Percentiles rank a stretch among this genome's conserved stretches.
These are phyloP conservation scores for Flaveria brownii DNA, from an alignment of 129 eudicot species.

Conservation along the genomic window DNA sequence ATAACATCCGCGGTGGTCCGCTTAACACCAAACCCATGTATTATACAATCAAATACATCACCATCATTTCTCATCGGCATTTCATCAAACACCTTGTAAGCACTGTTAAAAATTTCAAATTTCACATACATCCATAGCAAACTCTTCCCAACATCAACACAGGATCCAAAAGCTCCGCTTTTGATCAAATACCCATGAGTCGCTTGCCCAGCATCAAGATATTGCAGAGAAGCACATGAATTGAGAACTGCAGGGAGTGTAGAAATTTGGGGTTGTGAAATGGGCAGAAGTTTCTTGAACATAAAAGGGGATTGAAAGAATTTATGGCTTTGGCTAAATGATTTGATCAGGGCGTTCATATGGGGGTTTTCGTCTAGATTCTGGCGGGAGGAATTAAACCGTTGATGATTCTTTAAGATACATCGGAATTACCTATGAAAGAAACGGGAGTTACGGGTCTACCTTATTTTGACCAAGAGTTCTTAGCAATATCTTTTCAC, in stretches of 20 bases:
- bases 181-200: constrained; percentile 38
- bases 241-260: constrained; percentile 29
- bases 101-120: constrained; percentile 17
- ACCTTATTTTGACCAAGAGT: background rate
- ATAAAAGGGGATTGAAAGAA: constrained; percentile 35
- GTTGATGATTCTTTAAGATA: background rate
- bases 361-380: constrained; percentile 5
- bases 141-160: constrained; percentile 20
- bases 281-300: constrained; percentile 32
- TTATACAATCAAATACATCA: constrained; percentile 15
- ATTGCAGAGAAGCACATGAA: constrained; percentile 29
- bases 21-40: constrained; percentile 28
- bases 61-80: constrained; percentile 34
- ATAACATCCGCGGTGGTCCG: constrained; percentile 23
- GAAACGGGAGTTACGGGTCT: background rate
- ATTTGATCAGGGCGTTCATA: constrained; percentile 35
- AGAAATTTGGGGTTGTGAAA: constrained; percentile 31
- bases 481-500: too few relatives aligned
- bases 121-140: constrained; percentile 34
- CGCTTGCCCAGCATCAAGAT: constrained; percentile 14
- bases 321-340: constrained; percentile 14
- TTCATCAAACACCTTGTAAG: constrained; percentile 46
- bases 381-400: constrained; percentile 22
- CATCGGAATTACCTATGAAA: background rate
- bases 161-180: constrained; percentile 18